Base-by-base conservation (phyloP, 345 rosid genomes). In the Boechera retrofracta region DNA sequence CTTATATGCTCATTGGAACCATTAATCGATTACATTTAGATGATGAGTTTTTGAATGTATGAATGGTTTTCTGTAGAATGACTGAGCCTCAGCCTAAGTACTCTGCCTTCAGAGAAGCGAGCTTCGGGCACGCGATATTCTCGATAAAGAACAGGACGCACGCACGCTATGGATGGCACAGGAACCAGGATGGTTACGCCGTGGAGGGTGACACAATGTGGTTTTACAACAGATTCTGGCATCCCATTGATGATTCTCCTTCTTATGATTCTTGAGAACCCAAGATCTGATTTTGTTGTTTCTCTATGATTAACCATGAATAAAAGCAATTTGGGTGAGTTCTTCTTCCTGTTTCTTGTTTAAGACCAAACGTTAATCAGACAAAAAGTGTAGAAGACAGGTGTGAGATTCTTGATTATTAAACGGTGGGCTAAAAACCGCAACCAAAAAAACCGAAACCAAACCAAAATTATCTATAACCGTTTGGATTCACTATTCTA, bases 31-130 rank as follows among this genome's bases (percentile, higher is more conserved):
- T 56, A 24, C 45, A 63, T 16, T 29, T 0, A 64, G 15, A 58
- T 10, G 18, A 39, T 74, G 54, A 31, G 31, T 47, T 16, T 47
- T 16, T 28, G 5, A 38, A 18, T 52, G 31, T 73, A 18, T 61
- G 52, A 52, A 21, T 36, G 48, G 26, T 56, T 49, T 56, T 5
- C 0, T 84, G 83, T 84, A 92, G 99, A 79, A 89, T 92, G 98
- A 86, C 86, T 0, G 83, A 91, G 82, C 97, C 97, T 56, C 99
- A 95, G 75, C 99, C 99, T 2, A 71, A 76, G 6, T 95, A 90
- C 86, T 95, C 99, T 2, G 96, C 99, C 0, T 95, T 73, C 32
- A 86, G 98, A 1, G 99, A 95, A 70, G 96, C 98, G 2, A 92
- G 99, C 70, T 95, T 90, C 18, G 98, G 99, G 6, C 98, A 95